A percentile compares a stretch with the other conserved stretches of the same genome.
These are phyloP conservation scores for Penicillium longicatenatum DNA, from an alignment of 495 filamentous ascomycete genomes.

Conservation along the genomic window DNA sequence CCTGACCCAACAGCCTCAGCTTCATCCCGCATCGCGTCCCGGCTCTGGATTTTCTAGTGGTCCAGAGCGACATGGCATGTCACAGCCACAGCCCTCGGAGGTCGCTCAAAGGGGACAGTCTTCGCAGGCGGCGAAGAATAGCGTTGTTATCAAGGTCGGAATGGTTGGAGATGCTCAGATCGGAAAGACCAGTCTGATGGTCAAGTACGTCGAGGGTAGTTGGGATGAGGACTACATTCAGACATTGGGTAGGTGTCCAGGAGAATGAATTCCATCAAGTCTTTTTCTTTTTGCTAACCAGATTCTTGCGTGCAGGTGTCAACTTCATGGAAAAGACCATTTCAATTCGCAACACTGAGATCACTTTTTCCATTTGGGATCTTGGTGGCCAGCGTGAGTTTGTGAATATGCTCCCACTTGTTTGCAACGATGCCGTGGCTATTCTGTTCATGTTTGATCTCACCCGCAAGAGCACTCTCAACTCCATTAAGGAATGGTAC, in stretches of 20 bases:
- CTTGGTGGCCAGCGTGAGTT: slow-evolving; percentile 97
- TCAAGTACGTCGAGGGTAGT: slow-evolving; percentile 98
- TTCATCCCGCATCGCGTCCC: slow-evolving; percentile 49
- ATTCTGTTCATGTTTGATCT: slow-evolving; percentile 99
- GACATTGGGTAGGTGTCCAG: slow-evolving; percentile 69
- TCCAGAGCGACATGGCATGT: slow-evolving; percentile 42
- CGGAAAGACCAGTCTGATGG: slow-evolving; percentile 98
- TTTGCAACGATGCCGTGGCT: slow-evolving; percentile 98
- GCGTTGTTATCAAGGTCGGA: slow-evolving; percentile 97
- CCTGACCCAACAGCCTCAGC: slow-evolving; percentile 43
- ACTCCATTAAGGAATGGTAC: slow-evolving; percentile 99
- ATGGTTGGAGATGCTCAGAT: slow-evolving; percentile 99
- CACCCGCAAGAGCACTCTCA: slow-evolving; percentile 95
- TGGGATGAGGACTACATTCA: slow-evolving; percentile 99
- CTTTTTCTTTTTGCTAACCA: background rate
- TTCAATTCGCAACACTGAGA: slow-evolving; percentile 98
- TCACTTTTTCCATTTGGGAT: slow-evolving; percentile 99
- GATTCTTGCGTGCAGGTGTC: slow-evolving; percentile 56
- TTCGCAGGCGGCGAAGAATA: slow-evolving; percentile 62
- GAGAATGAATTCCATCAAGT: background rate
- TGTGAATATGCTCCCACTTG: slow-evolving; percentile 97
- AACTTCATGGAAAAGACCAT: slow-evolving; percentile 99
- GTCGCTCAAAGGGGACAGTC: slow-evolving; percentile 42
- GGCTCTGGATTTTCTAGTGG: slow-evolving; percentile 53
- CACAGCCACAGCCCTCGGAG: slow-evolving; percentile 45